Conservation (phyloP, 768 basidiomycete species). For the Leccinum pellstonianum region DNA sequence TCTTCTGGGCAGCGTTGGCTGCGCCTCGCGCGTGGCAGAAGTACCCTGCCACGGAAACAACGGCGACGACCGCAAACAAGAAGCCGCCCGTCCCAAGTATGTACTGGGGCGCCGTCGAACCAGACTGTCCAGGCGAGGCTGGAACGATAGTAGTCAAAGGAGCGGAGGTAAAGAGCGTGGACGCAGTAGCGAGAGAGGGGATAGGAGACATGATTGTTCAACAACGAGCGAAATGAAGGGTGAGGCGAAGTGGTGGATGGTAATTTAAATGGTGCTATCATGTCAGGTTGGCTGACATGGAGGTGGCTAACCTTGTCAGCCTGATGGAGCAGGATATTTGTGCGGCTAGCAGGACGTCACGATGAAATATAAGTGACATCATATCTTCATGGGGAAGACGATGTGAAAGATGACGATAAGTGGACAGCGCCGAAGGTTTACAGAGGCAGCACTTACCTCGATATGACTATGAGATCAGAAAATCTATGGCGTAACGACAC, state of each 20-base stretch:
- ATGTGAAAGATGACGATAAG: not conserved
- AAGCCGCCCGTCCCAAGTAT: constrained; percentile 15
- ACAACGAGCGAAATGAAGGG: not conserved
- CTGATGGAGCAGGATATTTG: not conserved
- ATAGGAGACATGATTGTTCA: constrained; percentile 20
- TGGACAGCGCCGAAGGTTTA: not conserved
- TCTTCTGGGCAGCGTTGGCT: not conserved
- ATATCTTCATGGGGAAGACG: not conserved
- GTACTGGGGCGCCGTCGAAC: not conserved
- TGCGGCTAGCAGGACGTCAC: not conserved
- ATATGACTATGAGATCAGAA: not conserved
- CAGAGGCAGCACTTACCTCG: not conserved
- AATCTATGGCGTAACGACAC: not conserved
- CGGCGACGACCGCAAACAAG: constrained; percentile 12
- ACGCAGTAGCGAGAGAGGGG: constrained; percentile 11
- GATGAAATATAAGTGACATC: not conserved
- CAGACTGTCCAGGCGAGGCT: not conserved
- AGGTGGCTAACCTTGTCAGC: constrained; percentile 10
- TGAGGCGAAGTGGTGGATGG: not conserved
- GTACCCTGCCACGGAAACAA: constrained; percentile 18
- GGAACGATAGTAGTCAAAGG: constrained; percentile 4
- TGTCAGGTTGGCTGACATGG: constrained; percentile 7
- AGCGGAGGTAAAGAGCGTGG: not conserved
- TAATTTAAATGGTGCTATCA: constrained; percentile 4
- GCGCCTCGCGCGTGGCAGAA: constrained; percentile 12